These are phyloP conservation scores for Hyphopichia khmerensis DNA, from an alignment of 1,139 yeast genomes.

Conservation along the genomic window DNA sequence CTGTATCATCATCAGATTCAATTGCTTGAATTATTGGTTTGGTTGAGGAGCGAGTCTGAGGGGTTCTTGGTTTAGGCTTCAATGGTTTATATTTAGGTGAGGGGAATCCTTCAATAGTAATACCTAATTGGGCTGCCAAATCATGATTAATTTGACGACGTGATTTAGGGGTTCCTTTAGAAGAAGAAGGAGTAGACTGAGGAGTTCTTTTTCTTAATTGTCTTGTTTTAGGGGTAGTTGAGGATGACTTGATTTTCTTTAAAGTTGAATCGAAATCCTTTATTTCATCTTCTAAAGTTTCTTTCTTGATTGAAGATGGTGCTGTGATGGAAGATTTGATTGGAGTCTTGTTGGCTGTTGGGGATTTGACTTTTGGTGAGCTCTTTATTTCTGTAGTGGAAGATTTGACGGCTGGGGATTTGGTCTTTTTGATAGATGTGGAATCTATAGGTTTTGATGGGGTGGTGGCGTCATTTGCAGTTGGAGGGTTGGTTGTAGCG, in stretches of 20 bases:
- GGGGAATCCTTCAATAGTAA: slow-evolving; percentile 21
- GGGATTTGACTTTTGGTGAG: too few species aligned
- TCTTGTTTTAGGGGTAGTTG: not conserved
- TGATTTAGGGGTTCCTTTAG: not conserved
- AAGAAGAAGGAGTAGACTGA: not conserved
- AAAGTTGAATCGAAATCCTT: slow-evolving; percentile 21
- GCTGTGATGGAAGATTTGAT: too few species aligned
- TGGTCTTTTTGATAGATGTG: too few species aligned
- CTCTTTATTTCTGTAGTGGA: too few species aligned
- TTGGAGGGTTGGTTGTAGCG: too few species aligned
- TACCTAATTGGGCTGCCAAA: slow-evolving; percentile 28
- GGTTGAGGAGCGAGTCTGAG: slow-evolving; percentile 1
- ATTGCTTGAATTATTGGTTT: not conserved
- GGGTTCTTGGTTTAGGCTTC: slow-evolving; percentile 4
- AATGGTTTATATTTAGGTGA: slow-evolving; percentile 3
- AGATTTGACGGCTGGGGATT: too few species aligned
- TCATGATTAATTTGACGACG: slow-evolving; percentile 6
- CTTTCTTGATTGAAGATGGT: not conserved
- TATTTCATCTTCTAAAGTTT: slow-evolving; percentile 22
- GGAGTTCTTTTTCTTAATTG: not conserved
- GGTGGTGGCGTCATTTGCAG: too few species aligned
- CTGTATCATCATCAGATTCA: slow-evolving; percentile 2
- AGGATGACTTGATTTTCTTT: slow-evolving; percentile 14
- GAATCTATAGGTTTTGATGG: too few species aligned
- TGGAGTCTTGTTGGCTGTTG: too few species aligned